Base-by-base conservation (phyloP, 2,329 filamentous ascomycete species). In the Neocucurbitaria cava region DNA sequence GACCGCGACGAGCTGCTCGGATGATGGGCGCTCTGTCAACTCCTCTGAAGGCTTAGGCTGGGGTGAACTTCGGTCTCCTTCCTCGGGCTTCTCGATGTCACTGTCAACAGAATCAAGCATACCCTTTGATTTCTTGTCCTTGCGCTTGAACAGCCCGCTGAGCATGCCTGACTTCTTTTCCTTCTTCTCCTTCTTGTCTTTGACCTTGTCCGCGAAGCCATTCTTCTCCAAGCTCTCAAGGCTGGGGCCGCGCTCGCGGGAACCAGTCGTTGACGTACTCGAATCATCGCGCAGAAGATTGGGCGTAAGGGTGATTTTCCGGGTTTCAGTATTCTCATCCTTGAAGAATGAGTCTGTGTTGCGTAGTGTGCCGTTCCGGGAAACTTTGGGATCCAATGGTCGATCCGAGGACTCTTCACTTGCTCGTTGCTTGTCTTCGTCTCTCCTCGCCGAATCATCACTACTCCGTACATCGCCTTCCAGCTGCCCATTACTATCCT, bases 321-420 rank as follows among this genome's bases (percentile, higher is more conserved):
- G 92, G 2, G 95, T 97, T 76, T 98, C 95, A 33, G 92, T 89
- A 28, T 87, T 92, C 70, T 99, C 94, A 70, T 98, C 95, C 76
- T 92, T 96, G 82, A 97, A 97, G 81, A 98, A 97, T 1, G 94
- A 96, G 76, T 98, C 94, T 4, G 92, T 94, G 72, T 96, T 96
- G 60, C 94, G 86, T 40, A 96, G 85, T 20, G 90, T 94, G 38
- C 92, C 92, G 65, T 96, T 96, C 60, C 89, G 87, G 31, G 91
- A 92, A 2, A 75, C 65, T 43, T 75, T 77, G 28, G 68, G 73
- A 33, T 76, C 73, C 54, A 74, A 68, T 64, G 79, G 77, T 31
- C 75, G 70, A 39, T 83, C 82, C 52, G 88, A 83, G 3, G 85
- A 83, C 41, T 94, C 90, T 50, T 92, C 89, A 64, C 87, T 91